These are phyloP conservation scores for Brassica incana DNA, from an alignment of 345 rosid species.

Conservation along the genomic window DNA sequence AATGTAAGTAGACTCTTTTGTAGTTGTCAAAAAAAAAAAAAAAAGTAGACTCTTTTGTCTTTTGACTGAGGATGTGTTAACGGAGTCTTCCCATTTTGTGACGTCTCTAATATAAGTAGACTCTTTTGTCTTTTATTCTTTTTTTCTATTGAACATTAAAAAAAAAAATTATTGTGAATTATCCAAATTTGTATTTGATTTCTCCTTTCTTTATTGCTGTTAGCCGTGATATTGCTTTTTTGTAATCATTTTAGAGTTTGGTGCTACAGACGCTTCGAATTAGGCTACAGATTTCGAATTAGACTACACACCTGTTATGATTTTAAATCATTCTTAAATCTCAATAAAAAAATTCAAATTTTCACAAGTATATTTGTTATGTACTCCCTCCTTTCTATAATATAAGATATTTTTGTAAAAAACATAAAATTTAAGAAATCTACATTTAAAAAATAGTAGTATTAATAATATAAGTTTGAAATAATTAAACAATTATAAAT, in stretches of 20 bases:
- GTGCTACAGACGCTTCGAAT: not conserved
- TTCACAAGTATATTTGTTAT: not conserved
- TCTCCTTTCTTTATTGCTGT: not conserved
- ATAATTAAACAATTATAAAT: too few relatives aligned
- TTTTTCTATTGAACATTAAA: slow-evolving; percentile 25
- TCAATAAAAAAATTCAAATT: not conserved
- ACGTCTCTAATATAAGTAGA: not conserved
- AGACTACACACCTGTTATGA: not conserved
- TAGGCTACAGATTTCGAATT: not conserved
- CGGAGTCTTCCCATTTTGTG: slow-evolving; percentile 12
- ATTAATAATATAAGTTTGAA: too few relatives aligned
- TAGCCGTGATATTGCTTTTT: slow-evolving; percentile 17
- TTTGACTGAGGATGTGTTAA: slow-evolving; percentile 18
- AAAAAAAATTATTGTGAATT: not conserved
- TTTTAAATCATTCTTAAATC: not conserved
- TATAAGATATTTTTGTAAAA: too few relatives aligned
- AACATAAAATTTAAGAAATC: too few relatives aligned
- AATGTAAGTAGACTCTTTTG: not conserved
- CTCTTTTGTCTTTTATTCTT: too few relatives aligned
- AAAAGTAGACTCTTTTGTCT: not conserved
- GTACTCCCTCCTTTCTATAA: not conserved
- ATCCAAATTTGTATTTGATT: slow-evolving; percentile 6
- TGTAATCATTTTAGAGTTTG: slow-evolving; percentile 28
- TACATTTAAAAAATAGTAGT: too few relatives aligned
- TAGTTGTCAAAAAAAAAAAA: too few relatives aligned